These are phyloP conservation scores for Pythium chondricola DNA, from an alignment of 352 stramenopile genomes.

Conservation along the genomic window DNA sequence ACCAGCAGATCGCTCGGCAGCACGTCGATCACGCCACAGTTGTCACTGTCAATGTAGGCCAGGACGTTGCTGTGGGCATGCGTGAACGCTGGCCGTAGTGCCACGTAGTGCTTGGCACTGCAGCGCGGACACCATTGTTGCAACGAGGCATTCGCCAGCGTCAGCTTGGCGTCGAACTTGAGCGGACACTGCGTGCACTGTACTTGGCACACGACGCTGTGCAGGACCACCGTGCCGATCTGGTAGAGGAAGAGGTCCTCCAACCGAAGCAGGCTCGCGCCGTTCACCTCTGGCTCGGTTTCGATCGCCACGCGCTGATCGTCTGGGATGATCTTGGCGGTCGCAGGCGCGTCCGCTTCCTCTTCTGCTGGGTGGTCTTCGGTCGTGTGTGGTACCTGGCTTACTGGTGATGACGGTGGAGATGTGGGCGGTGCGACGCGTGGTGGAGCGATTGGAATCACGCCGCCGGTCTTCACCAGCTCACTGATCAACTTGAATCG, in stretches of 20 bases:
- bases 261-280: slow-evolving; percentile 48
- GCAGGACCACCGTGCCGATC: slow-evolving; percentile 66
- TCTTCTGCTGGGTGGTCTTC: not conserved
- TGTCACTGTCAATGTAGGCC: slow-evolving; percentile 66
- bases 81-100: slow-evolving; percentile 59
- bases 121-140: slow-evolving; percentile 82
- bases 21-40: slow-evolving; percentile 66
- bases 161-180: slow-evolving; percentile 55
- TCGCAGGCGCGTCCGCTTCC: not conserved
- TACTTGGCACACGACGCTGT: slow-evolving; percentile 56
- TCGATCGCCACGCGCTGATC: slow-evolving; percentile 41
- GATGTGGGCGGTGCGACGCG: not conserved
- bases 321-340: slow-evolving; percentile 39
- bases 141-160: slow-evolving; percentile 31
- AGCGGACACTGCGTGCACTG: slow-evolving; percentile 71
- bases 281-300: slow-evolving; percentile 44
- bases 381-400: not conserved
- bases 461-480: slow-evolving; percentile 28
- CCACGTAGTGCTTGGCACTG: slow-evolving; percentile 63
- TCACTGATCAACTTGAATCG: slow-evolving; percentile 63
- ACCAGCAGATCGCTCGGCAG: slow-evolving; percentile 65
- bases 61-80: slow-evolving; percentile 58
- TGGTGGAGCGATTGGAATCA: slow-evolving; percentile 7
- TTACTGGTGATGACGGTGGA: not conserved
- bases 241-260: slow-evolving; percentile 73